A percentile compares a stretch with the other conserved stretches of the same genome.
Conservation (phyloP, 768 basidiomycete species). For the Boletus tylopilopsis region DNA sequence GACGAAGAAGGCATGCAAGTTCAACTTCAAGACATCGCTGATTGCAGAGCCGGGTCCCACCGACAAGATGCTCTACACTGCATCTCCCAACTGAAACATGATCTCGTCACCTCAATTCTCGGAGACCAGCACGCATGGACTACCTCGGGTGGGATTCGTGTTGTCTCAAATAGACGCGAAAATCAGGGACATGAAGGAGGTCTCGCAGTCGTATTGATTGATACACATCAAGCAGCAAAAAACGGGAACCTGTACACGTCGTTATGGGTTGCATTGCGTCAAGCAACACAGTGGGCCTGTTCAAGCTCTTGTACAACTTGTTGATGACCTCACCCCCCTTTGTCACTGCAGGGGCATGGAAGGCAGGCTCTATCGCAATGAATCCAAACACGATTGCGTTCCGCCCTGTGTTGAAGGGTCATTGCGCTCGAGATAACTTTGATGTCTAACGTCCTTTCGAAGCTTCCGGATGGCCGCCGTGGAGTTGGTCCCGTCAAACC, state of each 20-base stretch:
- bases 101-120: slow-evolving; percentile 55
- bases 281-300: slow-evolving; percentile 54
- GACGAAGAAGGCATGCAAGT: slow-evolving; percentile 72
- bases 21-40: slow-evolving; percentile 62
- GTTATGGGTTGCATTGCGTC: slow-evolving; percentile 60
- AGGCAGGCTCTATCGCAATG: slow-evolving; percentile 59
- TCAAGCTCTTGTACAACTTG: slow-evolving; percentile 52
- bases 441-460: slow-evolving; percentile 32
- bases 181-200: slow-evolving; percentile 43
- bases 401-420: slow-evolving; percentile 80
- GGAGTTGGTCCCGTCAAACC: slow-evolving; percentile 70
- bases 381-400: slow-evolving; percentile 78
- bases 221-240: slow-evolving; percentile 55
- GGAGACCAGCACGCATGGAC: slow-evolving; percentile 62
- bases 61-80: slow-evolving; percentile 50
- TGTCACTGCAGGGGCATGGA: slow-evolving; percentile 69
- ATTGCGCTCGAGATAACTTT: background rate
- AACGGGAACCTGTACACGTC: slow-evolving; percentile 51
- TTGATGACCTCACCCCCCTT: slow-evolving; percentile 73
- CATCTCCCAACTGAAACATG: slow-evolving; percentile 65
- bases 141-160: slow-evolving; percentile 82
- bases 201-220: slow-evolving; percentile 50
- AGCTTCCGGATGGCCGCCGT: slow-evolving; percentile 73
- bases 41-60: slow-evolving; percentile 51
- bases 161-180: slow-evolving; percentile 56